Evolutionary conservation across 2,329 filamentous ascomycete genomes (phyloP), one percentile per base, ranked within the genome.

Genomic region (Coniochaeta prunicola): DNA sequence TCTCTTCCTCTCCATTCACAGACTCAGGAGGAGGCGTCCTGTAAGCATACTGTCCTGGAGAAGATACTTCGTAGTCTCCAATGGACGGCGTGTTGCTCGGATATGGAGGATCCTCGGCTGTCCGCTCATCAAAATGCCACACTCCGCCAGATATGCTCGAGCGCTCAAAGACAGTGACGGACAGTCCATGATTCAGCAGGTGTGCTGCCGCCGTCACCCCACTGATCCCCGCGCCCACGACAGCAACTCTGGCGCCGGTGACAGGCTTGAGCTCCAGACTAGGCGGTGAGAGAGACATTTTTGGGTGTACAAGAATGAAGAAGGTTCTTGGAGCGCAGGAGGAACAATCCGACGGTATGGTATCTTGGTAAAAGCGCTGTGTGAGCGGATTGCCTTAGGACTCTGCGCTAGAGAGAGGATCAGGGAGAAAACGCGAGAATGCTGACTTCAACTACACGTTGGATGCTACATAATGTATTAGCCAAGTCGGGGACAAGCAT

Each of bases 141-240:
- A 76, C 70, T 1, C 74, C 74, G 3, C 73, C 74, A 0, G 70
- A 63, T 4, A 66, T 63, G 1, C 62, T 59, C 0, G 69, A 69
- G 6, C 73, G 67, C 53, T 77, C 74, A 58, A 75, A 76, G 0
- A 76, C 70, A 1, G 70, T 71, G 1, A 76, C 73, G 5, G 68
- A 58, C 13, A 74, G 63, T 0, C 70, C 71, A 24, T 74, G 64
- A 21, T 66, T 68, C 0, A 74, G 61, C 0, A 76, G 65, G 54
- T 77, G 70, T 0, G 73, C 74, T 0, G 74, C 73, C 0, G 74
- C 63, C 8, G 65, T 69, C 3, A 76, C 73, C 1, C 74, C 74
- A 53, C 73, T 75, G 24, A 76, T 71, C 1, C 74, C 74, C 5
- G 74, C 72, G 4, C 74, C 74, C 38, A 77, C 66, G 1, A 77